A percentile compares a stretch with the other conserved stretches of the same genome.
Conservation (phyloP, 2,329 filamentous ascomycete genomes). For the Cladosporium sphaerospermum region DNA sequence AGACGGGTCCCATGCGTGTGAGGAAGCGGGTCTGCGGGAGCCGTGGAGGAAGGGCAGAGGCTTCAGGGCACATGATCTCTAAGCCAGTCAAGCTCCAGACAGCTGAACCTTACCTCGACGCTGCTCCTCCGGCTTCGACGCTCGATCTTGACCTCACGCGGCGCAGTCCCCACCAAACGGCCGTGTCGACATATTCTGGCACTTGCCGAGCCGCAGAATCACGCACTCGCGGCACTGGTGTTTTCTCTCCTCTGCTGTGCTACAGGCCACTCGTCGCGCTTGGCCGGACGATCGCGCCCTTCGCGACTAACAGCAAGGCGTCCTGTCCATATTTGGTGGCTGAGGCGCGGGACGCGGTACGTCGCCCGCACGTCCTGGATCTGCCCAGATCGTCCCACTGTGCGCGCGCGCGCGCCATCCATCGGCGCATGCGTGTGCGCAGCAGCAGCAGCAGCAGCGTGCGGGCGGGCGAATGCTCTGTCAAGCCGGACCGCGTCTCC, state of each 20-base stretch:
- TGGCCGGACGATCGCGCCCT: constrained; percentile 5
- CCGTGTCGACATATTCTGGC: neutral
- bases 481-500: constrained; percentile 6
- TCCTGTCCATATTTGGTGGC: neutral
- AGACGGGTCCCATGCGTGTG: too few species aligned
- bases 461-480: neutral
- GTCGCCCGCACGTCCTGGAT: neutral
- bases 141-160: neutral
- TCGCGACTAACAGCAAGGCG: neutral
- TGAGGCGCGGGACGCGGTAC: neutral
- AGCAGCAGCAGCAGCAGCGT: too few species aligned
- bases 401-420: neutral
- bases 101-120: neutral
- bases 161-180: too few species aligned
- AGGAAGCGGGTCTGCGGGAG: neutral
- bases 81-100: constrained; percentile 2
- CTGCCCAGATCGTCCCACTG: neutral
- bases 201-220: constrained; percentile 1
- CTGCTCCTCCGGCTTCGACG: neutral
- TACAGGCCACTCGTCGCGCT: neutral
- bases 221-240: neutral
- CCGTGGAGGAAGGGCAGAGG: neutral
- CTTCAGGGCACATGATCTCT: constrained; percentile 1
- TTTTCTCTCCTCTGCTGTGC: too few species aligned
- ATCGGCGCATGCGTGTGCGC: neutral